Percentiles rank a stretch among this genome's conserved stretches.
Conservation (phyloP, 2,329 filamentous ascomycete genomes). For the Xylaria sp. region DNA sequence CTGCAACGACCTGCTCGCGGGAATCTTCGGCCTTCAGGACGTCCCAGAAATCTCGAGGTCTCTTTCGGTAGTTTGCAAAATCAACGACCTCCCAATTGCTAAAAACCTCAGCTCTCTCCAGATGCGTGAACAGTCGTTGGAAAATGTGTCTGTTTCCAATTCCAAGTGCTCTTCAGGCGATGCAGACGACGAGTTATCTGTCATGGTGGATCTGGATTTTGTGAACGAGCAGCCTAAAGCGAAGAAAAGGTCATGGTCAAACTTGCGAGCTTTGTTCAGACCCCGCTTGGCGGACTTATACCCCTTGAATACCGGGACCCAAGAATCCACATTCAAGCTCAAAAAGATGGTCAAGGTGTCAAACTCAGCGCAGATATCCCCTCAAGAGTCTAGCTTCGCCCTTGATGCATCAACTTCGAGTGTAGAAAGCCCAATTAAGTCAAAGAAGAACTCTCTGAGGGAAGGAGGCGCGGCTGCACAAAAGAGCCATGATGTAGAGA, state of each 20-base stretch:
- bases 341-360: constrained; percentile 16
- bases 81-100: constrained; percentile 26
- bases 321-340: constrained; percentile 16
- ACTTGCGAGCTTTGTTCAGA: constrained; percentile 18
- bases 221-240: constrained; percentile 3
- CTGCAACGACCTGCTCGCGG: constrained; percentile 24
- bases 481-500: constrained; percentile 1
- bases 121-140: constrained; percentile 15
- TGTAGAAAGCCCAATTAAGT: neutral
- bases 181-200: constrained; percentile 5
- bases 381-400: neutral
- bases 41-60: constrained; percentile 2
- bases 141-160: neutral
- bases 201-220: neutral
- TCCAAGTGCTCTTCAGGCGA: neutral
- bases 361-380: neutral
- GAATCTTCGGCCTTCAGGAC: constrained; percentile 20
- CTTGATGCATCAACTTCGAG: neutral
- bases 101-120: constrained; percentile 25
- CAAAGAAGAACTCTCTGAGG: neutral
- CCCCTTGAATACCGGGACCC: constrained; percentile 1
- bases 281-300: constrained; percentile 16
- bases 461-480: neutral
- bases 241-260: constrained; percentile 28
- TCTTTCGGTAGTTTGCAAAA: constrained; percentile 7